Evolutionary conservation across 129 eudicot genomes (phyloP).

Genomic region (Helichrysum umbraculigerum): DNA sequence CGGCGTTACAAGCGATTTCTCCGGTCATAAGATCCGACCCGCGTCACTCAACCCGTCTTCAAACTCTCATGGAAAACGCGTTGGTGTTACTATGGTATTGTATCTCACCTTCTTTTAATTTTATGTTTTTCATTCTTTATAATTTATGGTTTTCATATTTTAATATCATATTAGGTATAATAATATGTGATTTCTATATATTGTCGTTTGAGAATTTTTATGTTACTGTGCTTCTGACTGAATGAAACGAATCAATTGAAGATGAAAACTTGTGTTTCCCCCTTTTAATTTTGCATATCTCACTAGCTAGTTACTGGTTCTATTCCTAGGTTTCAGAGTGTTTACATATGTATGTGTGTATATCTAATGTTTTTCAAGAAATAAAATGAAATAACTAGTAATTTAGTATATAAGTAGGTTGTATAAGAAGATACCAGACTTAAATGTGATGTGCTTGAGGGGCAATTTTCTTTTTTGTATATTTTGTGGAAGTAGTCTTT

Average conservation of each 20-base stretch:
- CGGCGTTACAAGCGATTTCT: slow-evolving; percentile 44
- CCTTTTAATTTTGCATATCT: not conserved
- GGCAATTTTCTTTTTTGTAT: not conserved
- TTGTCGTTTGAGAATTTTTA: not conserved
- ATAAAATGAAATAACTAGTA: slow-evolving; percentile 8
- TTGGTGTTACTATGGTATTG: slow-evolving; percentile 76
- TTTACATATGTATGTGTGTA: not conserved
- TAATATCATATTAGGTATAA: not conserved
- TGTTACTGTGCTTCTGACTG: not conserved
- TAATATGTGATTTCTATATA: no score
- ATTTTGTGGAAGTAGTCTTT: not conserved
- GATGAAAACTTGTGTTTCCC: not conserved
- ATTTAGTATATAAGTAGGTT: not conserved
- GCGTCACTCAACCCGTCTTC: slow-evolving; percentile 45
- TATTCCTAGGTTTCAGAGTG: not conserved
- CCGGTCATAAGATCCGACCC: slow-evolving; percentile 61
- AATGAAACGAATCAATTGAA: not conserved
- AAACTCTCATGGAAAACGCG: slow-evolving; percentile 50
- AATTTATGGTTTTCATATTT: not conserved
- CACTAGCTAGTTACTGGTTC: slow-evolving; percentile 1
- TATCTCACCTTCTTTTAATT: not conserved
- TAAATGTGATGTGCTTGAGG: not conserved
- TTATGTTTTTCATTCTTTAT: not conserved
- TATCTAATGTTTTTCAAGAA: no score
- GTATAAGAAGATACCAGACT: slow-evolving; percentile 5